These are phyloP conservation scores for Fraxinus excelsior DNA, from an alignment of 257 asterid genomes.

Conservation along the genomic window DNA sequence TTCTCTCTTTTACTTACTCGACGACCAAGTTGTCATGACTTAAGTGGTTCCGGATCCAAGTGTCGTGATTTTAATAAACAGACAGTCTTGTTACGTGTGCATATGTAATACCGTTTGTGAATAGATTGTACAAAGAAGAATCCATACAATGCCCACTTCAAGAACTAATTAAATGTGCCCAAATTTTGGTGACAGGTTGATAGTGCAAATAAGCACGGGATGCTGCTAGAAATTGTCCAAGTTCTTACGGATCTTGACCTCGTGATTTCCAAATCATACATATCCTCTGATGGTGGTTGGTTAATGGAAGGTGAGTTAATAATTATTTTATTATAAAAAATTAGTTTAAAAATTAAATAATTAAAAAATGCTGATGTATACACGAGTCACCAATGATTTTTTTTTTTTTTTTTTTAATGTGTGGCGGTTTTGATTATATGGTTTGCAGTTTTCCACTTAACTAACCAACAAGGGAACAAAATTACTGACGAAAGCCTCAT, in stretches of 20 bases:
- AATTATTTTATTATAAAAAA: background rate
- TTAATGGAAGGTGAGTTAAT: constrained; percentile 82
- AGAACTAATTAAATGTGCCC: background rate
- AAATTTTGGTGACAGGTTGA: constrained; percentile 56
- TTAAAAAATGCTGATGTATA: constrained; percentile 3
- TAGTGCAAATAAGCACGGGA: constrained; percentile 85
- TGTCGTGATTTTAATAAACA: no score
- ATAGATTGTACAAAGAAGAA: no score
- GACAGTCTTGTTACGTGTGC: no score
- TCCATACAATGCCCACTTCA: no score
- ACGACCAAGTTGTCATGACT: no score
- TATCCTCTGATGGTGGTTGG: constrained; percentile 95
- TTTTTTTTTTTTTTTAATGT: constrained; percentile 21
- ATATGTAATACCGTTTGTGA: no score
- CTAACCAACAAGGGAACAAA: constrained; percentile 73
- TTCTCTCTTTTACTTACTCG: no score
- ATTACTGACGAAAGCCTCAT: constrained; percentile 62
- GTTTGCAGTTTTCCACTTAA: constrained; percentile 77
- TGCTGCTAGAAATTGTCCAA: constrained; percentile 91
- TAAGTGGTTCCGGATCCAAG: no score
- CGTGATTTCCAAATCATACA: constrained; percentile 81
- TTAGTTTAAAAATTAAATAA: background rate
- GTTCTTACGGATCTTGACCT: constrained; percentile 91
- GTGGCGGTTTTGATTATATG: constrained; percentile 35
- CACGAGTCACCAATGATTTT: no score